phyloP scores from a whole-genome alignment of 129 eudicot genomes.

The Calendula officinalis region DNA sequence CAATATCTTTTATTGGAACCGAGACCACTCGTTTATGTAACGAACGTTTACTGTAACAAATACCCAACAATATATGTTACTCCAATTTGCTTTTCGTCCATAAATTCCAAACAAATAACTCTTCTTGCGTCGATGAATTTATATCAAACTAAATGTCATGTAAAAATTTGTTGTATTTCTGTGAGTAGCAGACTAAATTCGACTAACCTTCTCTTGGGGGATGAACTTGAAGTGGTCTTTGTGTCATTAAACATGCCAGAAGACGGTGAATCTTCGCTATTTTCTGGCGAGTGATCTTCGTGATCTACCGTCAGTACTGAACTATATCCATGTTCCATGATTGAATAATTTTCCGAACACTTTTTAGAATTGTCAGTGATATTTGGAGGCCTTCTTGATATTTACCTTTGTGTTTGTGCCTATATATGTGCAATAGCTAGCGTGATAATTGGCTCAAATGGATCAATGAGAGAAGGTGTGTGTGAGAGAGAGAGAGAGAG shows the following conservation, averaged over 20 bases:
- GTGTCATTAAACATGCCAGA: constrained; percentile 34
- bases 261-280: constrained; percentile 64
- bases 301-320: constrained; percentile 32
- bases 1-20: constrained; percentile 70
- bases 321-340: constrained; percentile 49
- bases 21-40: constrained; percentile 68
- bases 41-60: constrained; percentile 49
- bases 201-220: constrained; percentile 68
- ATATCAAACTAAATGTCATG: not conserved
- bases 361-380: no score
- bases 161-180: not conserved
- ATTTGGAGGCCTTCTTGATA: constrained; percentile 6
- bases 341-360: not conserved
- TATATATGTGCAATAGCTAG: constrained; percentile 20
- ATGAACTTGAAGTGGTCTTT: constrained; percentile 58
- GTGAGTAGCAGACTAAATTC: constrained; percentile 1
- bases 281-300: constrained; percentile 48
- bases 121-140: not conserved
- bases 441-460: not conserved
- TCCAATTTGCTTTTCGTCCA: not conserved
- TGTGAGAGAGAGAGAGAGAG: not conserved
- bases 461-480: constrained; percentile 23
- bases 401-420: constrained; percentile 14
- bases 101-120: constrained; percentile 1
- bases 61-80: constrained; percentile 18